A percentile compares a stretch with the other conserved stretches of the same genome.
These are phyloP conservation scores for Fusarium camptoceras DNA, from an alignment of 2,329 filamentous ascomycete genomes.

Conservation along the genomic window DNA sequence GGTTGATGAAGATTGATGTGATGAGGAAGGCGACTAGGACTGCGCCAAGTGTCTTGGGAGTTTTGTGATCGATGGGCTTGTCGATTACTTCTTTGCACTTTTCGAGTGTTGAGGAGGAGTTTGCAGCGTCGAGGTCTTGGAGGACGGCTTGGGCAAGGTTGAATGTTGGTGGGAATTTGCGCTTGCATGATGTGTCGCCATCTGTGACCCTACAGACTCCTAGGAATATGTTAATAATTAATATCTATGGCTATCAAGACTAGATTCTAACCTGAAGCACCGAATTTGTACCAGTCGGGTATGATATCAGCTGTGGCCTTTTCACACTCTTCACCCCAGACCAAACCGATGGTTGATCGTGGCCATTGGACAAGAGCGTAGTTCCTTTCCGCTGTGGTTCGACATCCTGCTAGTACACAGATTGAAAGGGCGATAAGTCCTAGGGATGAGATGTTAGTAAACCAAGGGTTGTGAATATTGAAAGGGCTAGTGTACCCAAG, in stretches of 20 bases:
- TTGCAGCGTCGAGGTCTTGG: slow-evolving; percentile 16
- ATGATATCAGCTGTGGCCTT: slow-evolving; percentile 19
- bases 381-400: slow-evolving; percentile 25
- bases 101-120: background rate
- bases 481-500: background rate
- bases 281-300: slow-evolving; percentile 33
- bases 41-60: slow-evolving; percentile 15
- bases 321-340: slow-evolving; percentile 32
- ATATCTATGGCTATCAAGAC: accelerated
- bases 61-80: slow-evolving; percentile 16
- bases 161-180: slow-evolving; percentile 29
- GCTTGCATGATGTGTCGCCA: slow-evolving; percentile 16
- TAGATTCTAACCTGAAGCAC: slow-evolving; percentile 17
- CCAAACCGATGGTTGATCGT: slow-evolving; percentile 21
- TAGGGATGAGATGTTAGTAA: background rate
- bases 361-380: slow-evolving; percentile 40
- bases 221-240: background rate
- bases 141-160: slow-evolving; percentile 34
- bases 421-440: slow-evolving; percentile 34
- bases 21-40: slow-evolving; percentile 32
- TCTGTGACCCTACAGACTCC: slow-evolving; percentile 28
- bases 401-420: slow-evolving; percentile 34
- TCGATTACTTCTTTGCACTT: slow-evolving; percentile 24
- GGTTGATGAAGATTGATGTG: slow-evolving; percentile 23
- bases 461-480: background rate